Evolutionary conservation across 495 filamentous ascomycete species (phyloP), one percentile per base, ranked within the genome.

Genomic region (Neurospora sp.): DNA sequence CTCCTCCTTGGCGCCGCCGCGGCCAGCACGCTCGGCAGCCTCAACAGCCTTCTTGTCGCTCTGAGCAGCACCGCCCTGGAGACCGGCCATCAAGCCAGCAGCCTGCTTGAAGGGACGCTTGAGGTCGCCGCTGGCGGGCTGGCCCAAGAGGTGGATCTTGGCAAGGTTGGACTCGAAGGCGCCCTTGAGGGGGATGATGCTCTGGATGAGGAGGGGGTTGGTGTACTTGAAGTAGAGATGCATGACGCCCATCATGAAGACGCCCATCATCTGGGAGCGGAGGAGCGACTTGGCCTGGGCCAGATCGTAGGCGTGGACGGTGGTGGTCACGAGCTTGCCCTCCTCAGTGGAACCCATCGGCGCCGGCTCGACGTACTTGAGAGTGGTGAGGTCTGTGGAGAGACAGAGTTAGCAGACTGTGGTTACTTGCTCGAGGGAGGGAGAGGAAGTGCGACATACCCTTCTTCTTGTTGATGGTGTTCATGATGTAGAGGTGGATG

Each of bases 181-280:
- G 78, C 91, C 87, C 90, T 99, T 99, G 80, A 98, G 87, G 40
- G 96, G 96, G 81, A 99, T 95, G 87, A 99, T 97, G 79, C 91
- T 94, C 89, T 99, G 96, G 87, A 99, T 96, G 79, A 98, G 84
- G 44, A 99, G 92, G 41, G 96, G 96, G 89, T 98, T 99, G 85
- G 94, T 97, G 91, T 97, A 98, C 84, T 97, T 93, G 86, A 99
- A 90, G 90, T 98, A 98, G 76, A 98, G 74, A 85, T 98, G 96
- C 96, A 99, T 98, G 79, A 97, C 90, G 74, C 83, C 89, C 96
- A 98, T 98, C 96, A 99, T 98, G 78, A 88, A 93, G 69, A 99
- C 86, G 69, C 96, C 96, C 91, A 97, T 97, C 75, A 97, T 84
- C 82, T 97, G 94, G 75, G 90, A 87, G 85, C 94, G 94, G 84